Percentiles rank a stretch among this genome's conserved stretches.
These are phyloP conservation scores for Cyclotella cryptica DNA, from an alignment of 108 stramenopile genomes.

Conservation along the genomic window DNA sequence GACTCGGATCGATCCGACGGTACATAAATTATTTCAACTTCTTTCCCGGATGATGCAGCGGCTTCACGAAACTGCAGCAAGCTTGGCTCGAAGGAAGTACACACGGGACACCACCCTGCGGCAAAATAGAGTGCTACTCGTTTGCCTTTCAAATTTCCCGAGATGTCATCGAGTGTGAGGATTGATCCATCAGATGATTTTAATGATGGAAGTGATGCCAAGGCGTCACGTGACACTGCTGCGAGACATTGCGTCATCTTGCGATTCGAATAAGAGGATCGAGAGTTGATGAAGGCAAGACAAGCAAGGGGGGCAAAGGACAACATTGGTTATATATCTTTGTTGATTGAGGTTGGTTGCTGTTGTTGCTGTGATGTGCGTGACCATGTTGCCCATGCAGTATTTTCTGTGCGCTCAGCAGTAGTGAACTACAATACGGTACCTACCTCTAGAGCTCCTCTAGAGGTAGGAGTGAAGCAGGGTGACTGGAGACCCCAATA, in stretches of 20 bases:
- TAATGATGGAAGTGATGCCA: conserved; percentile 36
- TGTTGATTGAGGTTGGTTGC: not conserved
- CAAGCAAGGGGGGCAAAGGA: conserved; percentile 1
- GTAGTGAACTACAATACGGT: too few species aligned
- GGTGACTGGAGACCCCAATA: too few species aligned
- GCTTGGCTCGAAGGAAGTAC: conserved; percentile 67
- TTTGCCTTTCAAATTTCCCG: conserved; percentile 43
- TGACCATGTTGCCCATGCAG: not conserved
- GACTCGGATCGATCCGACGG: conserved; percentile 54
- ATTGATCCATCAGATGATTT: conserved; percentile 32
- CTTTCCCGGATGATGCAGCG: conserved; percentile 38
- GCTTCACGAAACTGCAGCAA: conserved; percentile 56
- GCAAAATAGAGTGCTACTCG: conserved; percentile 74
- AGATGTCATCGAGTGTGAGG: conserved; percentile 27
- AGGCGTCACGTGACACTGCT: conserved; percentile 21
- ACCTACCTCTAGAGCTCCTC: too few species aligned
- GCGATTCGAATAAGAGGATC: conserved; percentile 1
- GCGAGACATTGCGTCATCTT: conserved; percentile 22
- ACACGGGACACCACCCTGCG: conserved; percentile 76
- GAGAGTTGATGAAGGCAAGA: not conserved
- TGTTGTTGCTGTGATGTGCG: not conserved
- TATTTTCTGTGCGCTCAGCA: too few species aligned
- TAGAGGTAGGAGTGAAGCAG: too few species aligned
- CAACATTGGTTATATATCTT: not conserved
- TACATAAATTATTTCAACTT: conserved; percentile 66